These are phyloP conservation scores for Elymus sibiricus DNA, from an alignment of 176 grass and related monocot species.

Conservation along the genomic window DNA sequence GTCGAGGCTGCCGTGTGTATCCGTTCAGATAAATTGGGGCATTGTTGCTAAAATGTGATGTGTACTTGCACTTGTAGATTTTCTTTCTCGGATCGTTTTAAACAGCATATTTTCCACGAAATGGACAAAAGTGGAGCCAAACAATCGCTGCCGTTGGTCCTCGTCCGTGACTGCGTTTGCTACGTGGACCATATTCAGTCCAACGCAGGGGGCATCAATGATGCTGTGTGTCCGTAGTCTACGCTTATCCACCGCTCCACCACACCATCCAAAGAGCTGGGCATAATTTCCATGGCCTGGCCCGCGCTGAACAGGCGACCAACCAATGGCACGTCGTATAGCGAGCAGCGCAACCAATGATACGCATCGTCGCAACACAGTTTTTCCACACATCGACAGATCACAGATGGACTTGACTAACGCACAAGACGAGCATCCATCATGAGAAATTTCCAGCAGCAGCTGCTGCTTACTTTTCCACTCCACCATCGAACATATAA, in stretches of 20 bases:
- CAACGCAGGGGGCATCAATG: not conserved
- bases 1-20: not conserved
- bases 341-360: not conserved
- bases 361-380: not conserved
- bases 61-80: not conserved
- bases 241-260: not conserved
- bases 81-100: not conserved
- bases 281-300: not conserved
- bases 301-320: not conserved
- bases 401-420: not conserved
- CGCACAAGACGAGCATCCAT: not conserved
- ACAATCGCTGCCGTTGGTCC: not conserved
- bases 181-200: not conserved
- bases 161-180: not conserved
- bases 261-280: not conserved
- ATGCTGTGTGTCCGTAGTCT: not conserved
- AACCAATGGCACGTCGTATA: not conserved
- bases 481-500: not conserved
- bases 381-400: not conserved
- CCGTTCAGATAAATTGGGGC: not conserved
- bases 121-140: not conserved
- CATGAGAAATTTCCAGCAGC: not conserved
- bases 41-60: not conserved
- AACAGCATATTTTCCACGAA: not conserved
- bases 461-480: not conserved